Evolutionary conservation across 2,329 filamentous ascomycete genomes (phyloP), one percentile per base, ranked within the genome.

Genomic region (Talaromyces sp.): DNA sequence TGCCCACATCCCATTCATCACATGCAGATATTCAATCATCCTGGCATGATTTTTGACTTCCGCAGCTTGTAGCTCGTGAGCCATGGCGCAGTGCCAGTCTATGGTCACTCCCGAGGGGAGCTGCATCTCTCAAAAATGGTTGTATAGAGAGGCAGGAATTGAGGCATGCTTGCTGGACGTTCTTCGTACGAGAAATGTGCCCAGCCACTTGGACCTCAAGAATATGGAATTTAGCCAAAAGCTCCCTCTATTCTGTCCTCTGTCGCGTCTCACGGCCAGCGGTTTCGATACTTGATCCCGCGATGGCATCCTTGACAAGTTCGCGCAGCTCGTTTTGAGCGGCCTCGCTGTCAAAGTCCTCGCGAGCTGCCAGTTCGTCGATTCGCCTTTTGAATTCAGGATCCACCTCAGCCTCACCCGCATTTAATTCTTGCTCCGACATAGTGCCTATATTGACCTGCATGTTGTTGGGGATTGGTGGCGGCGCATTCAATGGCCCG

Each of bases 351-450:
- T 93, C 80, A 65, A 97, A 96, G 67, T 97, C 91, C 20, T 88
- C 86, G 36, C 91, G 82, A 32, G 87, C 82, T 2, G 94, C 92
- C 54, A 99, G 76, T 72, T 96, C 89, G 66, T 97, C 91, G 67
- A 99, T 97, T 48, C 90, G 82, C 61, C 88, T 81, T 67, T 88
- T 85, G 61, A 99, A 90, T 61, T 92, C 91, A 1, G 90, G 86
- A 68, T 97, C 91, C 8, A 87, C 83, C 52, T 86, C 85, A 35
- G 80, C 80, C 1, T 78, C 80, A 6, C 83, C 82, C 11, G 84
- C 85, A 40, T 84, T 78, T 0, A 71, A 78, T 32, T 72, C 67
- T 61, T 73, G 71, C 62, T 87, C 82, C 5, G 82, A 79, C 79
- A 94, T 86, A 2, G 88, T 89, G 42, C 88, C 88, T 52, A 97